These are phyloP conservation scores for Penicillium sclerotigenum DNA, from an alignment of 2,329 filamentous ascomycete species.

Conservation along the genomic window DNA sequence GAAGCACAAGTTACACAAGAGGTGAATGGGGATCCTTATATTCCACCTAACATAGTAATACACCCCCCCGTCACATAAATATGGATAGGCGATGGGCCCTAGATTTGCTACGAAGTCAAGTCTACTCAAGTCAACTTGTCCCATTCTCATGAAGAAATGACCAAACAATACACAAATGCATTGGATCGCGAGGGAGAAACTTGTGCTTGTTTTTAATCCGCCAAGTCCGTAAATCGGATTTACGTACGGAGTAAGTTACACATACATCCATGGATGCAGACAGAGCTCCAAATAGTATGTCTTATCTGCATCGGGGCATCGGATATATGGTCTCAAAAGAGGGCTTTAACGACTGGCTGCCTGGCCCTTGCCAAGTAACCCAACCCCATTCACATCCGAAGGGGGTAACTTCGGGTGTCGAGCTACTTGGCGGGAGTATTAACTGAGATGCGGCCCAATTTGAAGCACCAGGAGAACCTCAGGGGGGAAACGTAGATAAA, in stretches of 20 bases:
- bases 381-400: neutral
- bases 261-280: neutral
- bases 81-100: neutral
- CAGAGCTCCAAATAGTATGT: neutral
- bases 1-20: neutral
- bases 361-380: neutral
- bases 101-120: neutral
- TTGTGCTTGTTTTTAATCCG: neutral
- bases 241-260: neutral
- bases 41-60: neutral
- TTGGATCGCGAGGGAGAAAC: neutral
- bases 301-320: neutral
- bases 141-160: neutral
- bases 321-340: neutral
- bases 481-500: no score
- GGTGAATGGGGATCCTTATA: neutral
- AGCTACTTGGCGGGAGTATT: neutral
- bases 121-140: neutral
- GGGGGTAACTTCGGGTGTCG: neutral
- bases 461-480: neutral
- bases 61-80: neutral
- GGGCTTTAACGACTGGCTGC: neutral
- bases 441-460: neutral
- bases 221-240: neutral
- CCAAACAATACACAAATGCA: neutral